Conservation (phyloP, 2,329 filamentous ascomycete species). For the Lasiodiplodia gonubiensis region DNA sequence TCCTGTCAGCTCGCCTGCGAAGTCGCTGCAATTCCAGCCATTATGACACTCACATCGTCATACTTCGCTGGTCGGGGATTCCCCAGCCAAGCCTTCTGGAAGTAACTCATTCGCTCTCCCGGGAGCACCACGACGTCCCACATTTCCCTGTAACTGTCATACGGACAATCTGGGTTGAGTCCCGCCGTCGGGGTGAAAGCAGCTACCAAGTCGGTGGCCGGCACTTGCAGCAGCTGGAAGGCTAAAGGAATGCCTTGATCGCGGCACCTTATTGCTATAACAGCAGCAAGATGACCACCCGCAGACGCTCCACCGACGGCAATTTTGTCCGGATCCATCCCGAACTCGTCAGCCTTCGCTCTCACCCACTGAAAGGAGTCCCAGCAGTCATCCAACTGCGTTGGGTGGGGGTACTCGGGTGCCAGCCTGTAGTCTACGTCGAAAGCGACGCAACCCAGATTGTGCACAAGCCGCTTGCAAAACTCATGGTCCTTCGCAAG, state of each 20-base stretch:
- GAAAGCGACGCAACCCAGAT: conserved; percentile 34
- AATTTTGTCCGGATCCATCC: conserved; percentile 11
- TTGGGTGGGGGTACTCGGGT: conserved; percentile 42
- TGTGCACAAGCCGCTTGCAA: conserved; percentile 38
- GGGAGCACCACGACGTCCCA: conserved; percentile 43
- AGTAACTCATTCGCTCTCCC: conserved; percentile 47
- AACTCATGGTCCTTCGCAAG: conserved; percentile 44
- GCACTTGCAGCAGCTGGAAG: conserved; percentile 47
- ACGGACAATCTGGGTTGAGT: conserved; percentile 46
- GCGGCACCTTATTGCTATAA: conserved; percentile 47
- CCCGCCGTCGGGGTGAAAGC: conserved; percentile 44
- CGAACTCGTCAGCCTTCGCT: conserved; percentile 19
- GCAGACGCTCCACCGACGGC: conserved; percentile 50
- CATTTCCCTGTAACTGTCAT: conserved; percentile 38
- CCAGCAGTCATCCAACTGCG: conserved; percentile 44
- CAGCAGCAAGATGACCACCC: conserved; percentile 48
- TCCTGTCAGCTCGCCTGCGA: background rate
- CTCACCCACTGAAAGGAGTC: conserved; percentile 40
- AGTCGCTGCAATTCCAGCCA: background rate
- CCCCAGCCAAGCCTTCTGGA: conserved; percentile 48
- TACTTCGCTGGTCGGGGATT: conserved; percentile 44
- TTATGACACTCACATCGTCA: conserved; percentile 39
- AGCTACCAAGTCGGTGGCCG: conserved; percentile 44
- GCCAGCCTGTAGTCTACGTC: conserved; percentile 45
- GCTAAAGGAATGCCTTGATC: conserved; percentile 44